phyloP scores from a whole-genome alignment of 139 green algal genomes.

The Chlorella vulgaris region DNA sequence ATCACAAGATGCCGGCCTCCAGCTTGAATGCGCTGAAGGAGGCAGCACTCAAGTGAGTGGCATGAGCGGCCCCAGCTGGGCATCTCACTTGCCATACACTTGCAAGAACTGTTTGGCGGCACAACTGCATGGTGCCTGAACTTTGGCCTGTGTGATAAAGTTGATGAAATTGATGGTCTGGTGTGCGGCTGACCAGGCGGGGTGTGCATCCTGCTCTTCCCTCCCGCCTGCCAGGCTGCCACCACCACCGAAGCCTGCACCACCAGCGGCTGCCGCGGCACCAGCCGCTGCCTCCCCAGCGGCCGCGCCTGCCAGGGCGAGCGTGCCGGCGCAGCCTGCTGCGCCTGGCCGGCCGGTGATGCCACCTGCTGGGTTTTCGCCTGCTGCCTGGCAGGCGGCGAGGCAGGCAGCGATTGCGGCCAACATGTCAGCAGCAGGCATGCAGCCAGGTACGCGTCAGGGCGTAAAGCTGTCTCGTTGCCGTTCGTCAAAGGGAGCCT shows the following conservation, averaged over 20 bases:
- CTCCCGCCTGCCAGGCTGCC: constrained; percentile 8
- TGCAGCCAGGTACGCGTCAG: constrained; percentile 4
- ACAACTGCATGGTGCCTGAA: not conserved
- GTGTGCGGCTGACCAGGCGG: not conserved
- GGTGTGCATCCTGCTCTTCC: not conserved
- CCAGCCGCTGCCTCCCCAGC: not conserved
- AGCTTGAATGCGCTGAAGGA: constrained; percentile 39
- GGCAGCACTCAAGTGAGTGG: constrained; percentile 15
- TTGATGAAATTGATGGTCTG: not conserved
- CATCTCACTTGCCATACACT: not conserved
- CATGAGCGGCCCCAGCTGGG: not conserved
- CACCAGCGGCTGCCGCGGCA: not conserved
- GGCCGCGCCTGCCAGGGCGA: not conserved
- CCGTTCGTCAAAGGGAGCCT: too few species aligned
- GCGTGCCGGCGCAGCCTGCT: not conserved
- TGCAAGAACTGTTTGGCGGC: not conserved
- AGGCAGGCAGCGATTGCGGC: constrained; percentile 4
- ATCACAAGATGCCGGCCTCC: constrained; percentile 30
- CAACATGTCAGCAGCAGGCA: not conserved
- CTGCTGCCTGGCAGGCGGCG: too few species aligned
- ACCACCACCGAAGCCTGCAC: not conserved
- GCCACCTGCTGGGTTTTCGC: not conserved
- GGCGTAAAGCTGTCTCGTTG: too few species aligned
- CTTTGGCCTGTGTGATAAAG: too few species aligned
- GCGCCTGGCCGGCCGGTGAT: not conserved